Percentiles rank a stretch among this genome's conserved stretches.
These are phyloP conservation scores for Cercospora sesami DNA, from an alignment of 2,329 filamentous ascomycete species.

Conservation along the genomic window DNA sequence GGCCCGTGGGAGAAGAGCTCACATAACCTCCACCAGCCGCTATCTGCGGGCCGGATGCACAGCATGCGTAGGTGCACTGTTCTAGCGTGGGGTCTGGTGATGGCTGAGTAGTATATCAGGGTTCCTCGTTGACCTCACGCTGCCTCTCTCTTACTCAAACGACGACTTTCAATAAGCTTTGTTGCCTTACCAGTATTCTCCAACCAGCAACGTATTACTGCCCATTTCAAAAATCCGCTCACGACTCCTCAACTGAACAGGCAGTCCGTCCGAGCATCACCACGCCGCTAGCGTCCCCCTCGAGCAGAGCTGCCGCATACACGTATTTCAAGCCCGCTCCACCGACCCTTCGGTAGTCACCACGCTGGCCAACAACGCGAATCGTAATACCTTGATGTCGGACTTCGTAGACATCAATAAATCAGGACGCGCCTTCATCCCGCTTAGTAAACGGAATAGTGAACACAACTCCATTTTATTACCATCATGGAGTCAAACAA, in stretches of 20 bases:
- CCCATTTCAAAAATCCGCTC: not conserved
- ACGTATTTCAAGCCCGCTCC: constrained; percentile 3
- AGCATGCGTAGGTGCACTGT: constrained; percentile 5
- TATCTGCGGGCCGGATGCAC: constrained; percentile 16
- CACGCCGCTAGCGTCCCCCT: not conserved
- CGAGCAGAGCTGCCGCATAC: constrained; percentile 22
- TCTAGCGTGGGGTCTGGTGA: constrained; percentile 16
- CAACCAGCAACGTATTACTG: not conserved
- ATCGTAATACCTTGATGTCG: constrained; percentile 36
- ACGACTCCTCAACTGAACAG: not conserved
- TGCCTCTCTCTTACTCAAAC: not conserved
- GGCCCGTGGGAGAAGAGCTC: not conserved
- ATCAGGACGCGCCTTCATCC: constrained; percentile 51
- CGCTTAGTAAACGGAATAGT: constrained; percentile 46
- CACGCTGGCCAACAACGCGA: constrained; percentile 15
- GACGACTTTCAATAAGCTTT: not conserved
- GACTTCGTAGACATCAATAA: constrained; percentile 44
- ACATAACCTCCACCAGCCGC: constrained; percentile 13
- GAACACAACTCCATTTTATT: constrained; percentile 33
- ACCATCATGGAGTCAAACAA: constrained; percentile 50
- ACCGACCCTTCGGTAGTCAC: constrained; percentile 9
- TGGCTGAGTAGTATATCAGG: constrained; percentile 16
- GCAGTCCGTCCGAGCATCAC: not conserved
- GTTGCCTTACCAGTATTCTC: not conserved
- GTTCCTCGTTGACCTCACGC: constrained; percentile 11